Base-by-base conservation (phyloP, 179 eudicot species). In the Nepenthes alata region DNA sequence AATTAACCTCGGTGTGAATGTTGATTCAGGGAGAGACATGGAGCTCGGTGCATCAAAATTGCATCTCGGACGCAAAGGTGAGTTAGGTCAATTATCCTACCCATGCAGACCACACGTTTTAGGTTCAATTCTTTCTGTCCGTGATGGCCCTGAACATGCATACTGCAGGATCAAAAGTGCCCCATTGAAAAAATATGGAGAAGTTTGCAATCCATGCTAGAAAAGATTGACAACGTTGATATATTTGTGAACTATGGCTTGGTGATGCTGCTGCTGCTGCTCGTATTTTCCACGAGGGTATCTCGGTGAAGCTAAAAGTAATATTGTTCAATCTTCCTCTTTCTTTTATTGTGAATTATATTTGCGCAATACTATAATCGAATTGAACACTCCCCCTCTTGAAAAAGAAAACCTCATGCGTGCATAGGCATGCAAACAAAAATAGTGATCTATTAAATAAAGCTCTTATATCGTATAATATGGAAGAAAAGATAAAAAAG, bases 161-260 rank as follows among this genome's bases (percentile, higher is more conserved):
- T 58, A 39, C 14, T 63, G 68, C 75, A 85, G 82, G 81, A 62
- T 67, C 75, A 72, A 64, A 77, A 55, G 57, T 83, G 90, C 70
- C 90, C 90, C 64, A 71, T 77, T 69, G 79, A 85, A 50, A 75
- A 52, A 6, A 61, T 56, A 47, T 74, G 81, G 87, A 61, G 57
- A 59, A 64, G 60, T 45, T 67, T 84, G 53, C 73, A 79, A 61
- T 72, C 67, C 37, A 78, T 77, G 70, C 65, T 88, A 48, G 82
- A 75, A 14, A 64, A 66, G 11, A 60, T 83, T 47, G 72, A 70
- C 63, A 74, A 78, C 61, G 66, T 60, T 51, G 97, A 91, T 65
- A 67, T 59, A 47, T 53, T 76, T 53, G 87, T 88, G 67, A 84
- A 75, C 67, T 81, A 72, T 48, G 97, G 96, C 53, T 75, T 91